phyloP scores from a whole-genome alignment of 163 green algal genomes.

The Volvox carteri region DNA sequence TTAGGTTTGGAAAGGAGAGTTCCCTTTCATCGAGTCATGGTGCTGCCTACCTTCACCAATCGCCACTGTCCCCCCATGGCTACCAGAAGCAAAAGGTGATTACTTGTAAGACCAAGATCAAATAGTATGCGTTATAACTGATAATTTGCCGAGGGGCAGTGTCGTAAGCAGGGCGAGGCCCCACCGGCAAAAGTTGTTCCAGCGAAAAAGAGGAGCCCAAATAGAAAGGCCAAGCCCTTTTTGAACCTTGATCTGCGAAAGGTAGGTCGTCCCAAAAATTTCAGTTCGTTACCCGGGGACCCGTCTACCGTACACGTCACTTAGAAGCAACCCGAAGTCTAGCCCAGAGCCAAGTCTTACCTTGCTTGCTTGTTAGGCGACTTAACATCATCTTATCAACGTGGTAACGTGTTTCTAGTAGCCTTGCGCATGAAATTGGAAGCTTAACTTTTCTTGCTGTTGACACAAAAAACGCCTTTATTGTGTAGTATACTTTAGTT shows the following conservation, averaged over 20 bases:
- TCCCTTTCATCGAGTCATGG: too few species aligned
- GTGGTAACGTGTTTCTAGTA: neutral
- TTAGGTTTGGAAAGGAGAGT: too few species aligned
- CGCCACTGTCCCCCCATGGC: slow-evolving; percentile 45
- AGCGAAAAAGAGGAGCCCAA: neutral
- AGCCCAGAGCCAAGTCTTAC: neutral
- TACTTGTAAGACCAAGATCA: neutral
- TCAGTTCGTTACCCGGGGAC: neutral
- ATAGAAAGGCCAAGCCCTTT: too few species aligned
- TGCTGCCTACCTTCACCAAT: slow-evolving; percentile 35
- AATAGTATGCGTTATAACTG: neutral
- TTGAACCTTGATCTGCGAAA: too few species aligned
- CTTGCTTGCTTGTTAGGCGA: neutral
- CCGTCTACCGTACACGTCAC: neutral
- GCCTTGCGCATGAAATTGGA: neutral
- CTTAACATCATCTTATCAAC: neutral
- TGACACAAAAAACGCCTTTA: neutral
- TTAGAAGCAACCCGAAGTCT: neutral
- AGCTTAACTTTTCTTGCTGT: neutral
- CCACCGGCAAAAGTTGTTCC: neutral
- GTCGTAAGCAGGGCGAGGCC: neutral
- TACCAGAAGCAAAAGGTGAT: neutral
- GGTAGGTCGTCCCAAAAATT: neutral
- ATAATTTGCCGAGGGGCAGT: neutral
- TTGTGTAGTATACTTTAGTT: neutral